Evolutionary conservation across 495 filamentous ascomycete species (phyloP).

Genomic region (Aspergillus olivimuriae): DNA sequence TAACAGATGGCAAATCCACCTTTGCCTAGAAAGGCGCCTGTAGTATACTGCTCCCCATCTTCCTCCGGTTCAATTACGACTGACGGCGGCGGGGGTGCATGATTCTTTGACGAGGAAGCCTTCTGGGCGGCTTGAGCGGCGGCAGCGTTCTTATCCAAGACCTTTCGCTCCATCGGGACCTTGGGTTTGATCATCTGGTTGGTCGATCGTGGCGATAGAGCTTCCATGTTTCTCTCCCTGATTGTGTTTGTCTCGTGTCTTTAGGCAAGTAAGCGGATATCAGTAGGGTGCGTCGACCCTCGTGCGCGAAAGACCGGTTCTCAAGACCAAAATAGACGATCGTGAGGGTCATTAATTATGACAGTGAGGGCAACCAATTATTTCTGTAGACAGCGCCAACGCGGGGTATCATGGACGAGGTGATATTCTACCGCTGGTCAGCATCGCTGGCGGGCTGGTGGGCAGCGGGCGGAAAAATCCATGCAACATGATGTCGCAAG

Average conservation of each 20-base stretch:
- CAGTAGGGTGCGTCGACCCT: constrained; percentile 12
- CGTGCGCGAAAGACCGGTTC: constrained; percentile 3
- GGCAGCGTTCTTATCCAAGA: constrained; percentile 49
- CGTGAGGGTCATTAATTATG: constrained; percentile 18
- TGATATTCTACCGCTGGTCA: not conserved
- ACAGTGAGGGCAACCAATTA: constrained; percentile 11
- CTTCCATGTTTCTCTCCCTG: constrained; percentile 48
- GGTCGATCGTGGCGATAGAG: constrained; percentile 63
- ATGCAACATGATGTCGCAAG: not conserved
- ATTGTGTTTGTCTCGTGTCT: constrained; percentile 2
- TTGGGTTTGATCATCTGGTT: constrained; percentile 51
- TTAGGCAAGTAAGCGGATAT: constrained; percentile 7
- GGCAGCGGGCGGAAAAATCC: not conserved
- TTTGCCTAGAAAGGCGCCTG: constrained; percentile 81
- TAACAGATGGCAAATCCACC: constrained; percentile 95
- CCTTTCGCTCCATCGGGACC: constrained; percentile 35
- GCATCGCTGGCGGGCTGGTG: too few species aligned
- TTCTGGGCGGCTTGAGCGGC: constrained; percentile 39
- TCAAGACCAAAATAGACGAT: constrained; percentile 7
- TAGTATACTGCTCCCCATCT: constrained; percentile 70
- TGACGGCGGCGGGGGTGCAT: constrained; percentile 70
- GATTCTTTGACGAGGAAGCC: constrained; percentile 44
- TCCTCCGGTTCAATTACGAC: constrained; percentile 69
- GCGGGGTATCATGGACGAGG: constrained; percentile 16
- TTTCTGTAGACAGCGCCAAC: constrained; percentile 1